Evolutionary conservation across 106 monocot genomes (phyloP), one percentile per base, ranked within the genome.

Genomic region (Dendrobium chrysotoxum): DNA sequence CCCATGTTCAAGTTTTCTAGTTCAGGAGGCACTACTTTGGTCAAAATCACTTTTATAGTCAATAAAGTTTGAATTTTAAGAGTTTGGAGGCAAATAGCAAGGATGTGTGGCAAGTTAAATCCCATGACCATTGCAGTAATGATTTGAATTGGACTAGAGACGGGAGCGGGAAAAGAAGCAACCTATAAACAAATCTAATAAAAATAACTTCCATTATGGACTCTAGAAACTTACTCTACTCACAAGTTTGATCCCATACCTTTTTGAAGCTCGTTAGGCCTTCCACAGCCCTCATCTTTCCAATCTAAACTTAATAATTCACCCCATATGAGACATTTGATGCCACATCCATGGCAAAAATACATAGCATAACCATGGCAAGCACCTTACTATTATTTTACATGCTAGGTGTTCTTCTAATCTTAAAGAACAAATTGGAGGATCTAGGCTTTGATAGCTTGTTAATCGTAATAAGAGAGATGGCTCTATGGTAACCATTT

Each of bases 141-240:
- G 26, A 46, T 76, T 46, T 17, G 4, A 21, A 13, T 76, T 42
- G 46, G 46, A 76, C 2, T 40, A 50, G 46, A 47, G 40, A 47
- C 15, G 28, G 76, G 18, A 26, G 76, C 12, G 12, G 40, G 0
- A 47, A 42, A 76, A 26, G 46, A 39, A 75, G 13, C 1, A 41
- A 41, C 46, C 76, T 76, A 42, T 39, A 76, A 76, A 47, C 46
- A 76, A 46, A 76, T 28, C 16, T 12, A 76, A 47, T 28, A 9
- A 26, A 47, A 46, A 47, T 25, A 42, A 47, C 26, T 26, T 76
- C 1, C 46, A 44, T 46, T 40, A 76, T 74, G 44, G 46, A 74
- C 76, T 21, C 26, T 47, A 46, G 21, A 47, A 9, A 4, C 28
- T 74, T 40, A 41, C 71, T 71, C 15, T 31, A 4, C 47, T 26